These are phyloP conservation scores for Yamadazyma akitaensis DNA, from an alignment of 805 yeast genomes.

Conservation along the genomic window DNA sequence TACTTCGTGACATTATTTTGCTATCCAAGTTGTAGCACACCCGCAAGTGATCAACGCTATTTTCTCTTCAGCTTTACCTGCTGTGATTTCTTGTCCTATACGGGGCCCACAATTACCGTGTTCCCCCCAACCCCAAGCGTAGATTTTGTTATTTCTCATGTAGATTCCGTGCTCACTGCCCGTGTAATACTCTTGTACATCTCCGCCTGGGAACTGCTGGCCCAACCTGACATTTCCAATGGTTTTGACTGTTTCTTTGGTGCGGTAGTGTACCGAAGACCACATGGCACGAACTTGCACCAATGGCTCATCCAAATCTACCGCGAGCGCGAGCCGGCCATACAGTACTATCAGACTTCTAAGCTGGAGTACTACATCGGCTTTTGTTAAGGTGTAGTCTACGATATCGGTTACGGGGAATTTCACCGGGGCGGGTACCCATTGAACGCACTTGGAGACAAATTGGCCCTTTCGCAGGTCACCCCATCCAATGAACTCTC, in stretches of 20 bases:
- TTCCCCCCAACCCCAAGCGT: slow-evolving; percentile 98
- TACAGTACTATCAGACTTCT: slow-evolving; percentile 11
- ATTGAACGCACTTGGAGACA: slow-evolving; percentile 10
- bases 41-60: slow-evolving; percentile 51
- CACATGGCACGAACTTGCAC: slow-evolving; percentile 53
- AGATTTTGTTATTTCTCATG: slow-evolving; percentile 35
- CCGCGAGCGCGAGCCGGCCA: slow-evolving; percentile 16
- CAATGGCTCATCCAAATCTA: slow-evolving; percentile 1
- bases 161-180: slow-evolving; percentile 90
- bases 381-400: slow-evolving; percentile 19
- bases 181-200: slow-evolving; percentile 29
- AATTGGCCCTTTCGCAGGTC: slow-evolving; percentile 61
- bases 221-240: slow-evolving; percentile 77
- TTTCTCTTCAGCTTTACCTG: slow-evolving; percentile 8
- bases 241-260: slow-evolving; percentile 32
- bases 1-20: slow-evolving; percentile 56
- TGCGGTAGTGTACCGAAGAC: slow-evolving; percentile 65
- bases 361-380: slow-evolving; percentile 4
- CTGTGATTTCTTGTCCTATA: background rate
- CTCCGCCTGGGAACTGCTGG: slow-evolving; percentile 44
- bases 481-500: slow-evolving; percentile 64
- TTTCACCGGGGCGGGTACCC: slow-evolving; percentile 3
- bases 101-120: slow-evolving; percentile 86
- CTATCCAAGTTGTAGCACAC: slow-evolving; percentile 68
- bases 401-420: background rate